Evolutionary conservation across 306 rosid species (phyloP), one percentile per base, ranked within the genome.

Genomic region (Casuarina cunninghamiana): DNA sequence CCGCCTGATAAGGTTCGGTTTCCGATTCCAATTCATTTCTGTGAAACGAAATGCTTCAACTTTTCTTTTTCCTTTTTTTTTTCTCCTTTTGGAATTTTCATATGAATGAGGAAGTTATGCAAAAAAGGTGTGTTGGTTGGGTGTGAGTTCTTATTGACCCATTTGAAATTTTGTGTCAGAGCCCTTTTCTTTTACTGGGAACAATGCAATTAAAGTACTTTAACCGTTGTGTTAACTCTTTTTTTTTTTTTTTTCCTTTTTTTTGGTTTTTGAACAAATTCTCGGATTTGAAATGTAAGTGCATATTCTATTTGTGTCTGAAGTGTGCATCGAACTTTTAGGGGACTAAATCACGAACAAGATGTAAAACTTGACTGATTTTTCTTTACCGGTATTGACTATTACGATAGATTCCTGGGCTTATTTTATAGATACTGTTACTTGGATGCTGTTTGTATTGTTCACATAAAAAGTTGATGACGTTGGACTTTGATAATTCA

Each of bases 1-100:
- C 90, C 97, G 2, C 99, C 97, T 37, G 87, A 89, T 57, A 89
- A 91, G 97, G 98, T 93, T 55, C 42, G 10, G 19, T 10, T 10
- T 7, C 17, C 2, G 2, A 53, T 2, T 42, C 37, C 1, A 2
- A 38, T 19, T 62, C 53, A 45, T 5, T 11, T 15, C 48, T 60
- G 37, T 63, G 51, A 48, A 48, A 8, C 45, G 12, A 11, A 16
- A 1, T 13, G 10, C 65, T 48, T 46, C 8, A 37, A 5, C 4
- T 12, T 68, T 53, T 26, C 5, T 42, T 3, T 78, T 45, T 15
- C 0, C n/a, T 10, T 11, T 41, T 13, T 26, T 10, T 42, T 3
- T 78, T 45, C 9, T 0, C 21, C 5, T 11, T 41, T 13, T 5
- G 6, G 21, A 4, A 3, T 3, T 5, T 8, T n/a, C 1, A 58